Base-by-base conservation (phyloP, 305 asterid genomes). In the Fraxinus paxiana region DNA sequence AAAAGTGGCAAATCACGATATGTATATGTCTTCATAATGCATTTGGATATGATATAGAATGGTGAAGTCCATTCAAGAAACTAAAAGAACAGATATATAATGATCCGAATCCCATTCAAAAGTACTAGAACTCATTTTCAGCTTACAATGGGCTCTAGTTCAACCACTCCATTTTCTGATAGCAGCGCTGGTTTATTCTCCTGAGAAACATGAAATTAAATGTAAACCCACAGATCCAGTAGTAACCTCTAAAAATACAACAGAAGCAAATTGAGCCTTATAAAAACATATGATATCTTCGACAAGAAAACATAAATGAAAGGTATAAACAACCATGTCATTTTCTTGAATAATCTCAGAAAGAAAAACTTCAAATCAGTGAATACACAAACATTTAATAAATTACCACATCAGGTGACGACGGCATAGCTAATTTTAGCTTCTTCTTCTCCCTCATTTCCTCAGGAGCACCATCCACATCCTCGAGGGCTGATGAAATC, bases 101-200 rank as follows among this genome's bases (percentile, higher is more conserved):
- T 46, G 37, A 77, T 79, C 33, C 38, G 51, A 75, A 77, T 79
- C 43, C 38, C 34, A 75, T 79, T 75, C 80, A 35, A n/a, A 31
- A 26, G 38, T 34, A 34, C 38, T 34, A 26, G 4, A 74, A 79
- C 22, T 63, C 48, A 34, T 69, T 8, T 72, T 79, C 78, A 9
- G 70, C 86, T 83, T 75, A 79, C 83, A 0, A 20, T 35, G n/a
- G 38, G 34, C 41, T 18, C 77, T 43, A 28, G 2, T 30, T 48
- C 77, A 18, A 67, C 67, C 37, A 65, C 26, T 69, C 75, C 79
- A 17, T 69, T 51, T 38, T 70, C 81, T 69, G 71, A 28, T 43
- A 26, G 20, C 75, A 76, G 33, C 46, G 75, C 33, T 24, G 18
- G 71, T 48, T 70, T 18, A 51, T 18, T 48, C 56, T 35, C 80